Evolutionary conservation across 495 filamentous ascomycete species (phyloP), one percentile per base, ranked within the genome.

Genomic region (Penicillium paradoxum): DNA sequence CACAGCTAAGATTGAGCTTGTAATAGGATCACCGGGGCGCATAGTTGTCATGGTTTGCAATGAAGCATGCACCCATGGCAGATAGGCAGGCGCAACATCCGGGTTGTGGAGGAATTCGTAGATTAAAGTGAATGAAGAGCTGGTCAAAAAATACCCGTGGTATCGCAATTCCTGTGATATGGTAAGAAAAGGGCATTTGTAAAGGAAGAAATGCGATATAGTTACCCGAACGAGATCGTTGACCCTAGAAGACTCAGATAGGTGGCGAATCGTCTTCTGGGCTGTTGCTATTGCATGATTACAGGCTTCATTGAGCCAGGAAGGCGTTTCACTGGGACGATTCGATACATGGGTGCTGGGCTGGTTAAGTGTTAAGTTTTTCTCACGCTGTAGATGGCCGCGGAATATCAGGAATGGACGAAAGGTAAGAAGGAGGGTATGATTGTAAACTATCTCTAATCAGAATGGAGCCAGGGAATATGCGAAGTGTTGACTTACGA

Each of bases 341-440:
- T 67, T 68, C 1, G 47, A 30, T 2, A 32, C 22, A 17, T 24
- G 22, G 6, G 17, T 47, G 17, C 22, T 51, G 1, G 46, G 19
- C 2, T 57, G 54, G 14, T 54, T 49, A 1, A 55, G 50, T 18
- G 59, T 39, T 14, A 55, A 9, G 44, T 66, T 63, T 48, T 57
- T 63, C 30, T 68, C 65, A 6, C 67, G 62, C 14, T 61, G 69
- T 68, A 67, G 71, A 36, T 72, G 66, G 2, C 70, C 73, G 1
- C 73, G 66, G 42, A 76, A 74, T 8, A 77, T 74, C 18, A 77
- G 43, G 49, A 77, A 77, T 7, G 73, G 74, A 0, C 74, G 67
- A 46, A 72, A 75, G 1, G 74, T 77, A 2, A 77, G 57, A 10
- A 75, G 66, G 6, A 73, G 53, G 1, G 62, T 69, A 36, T 69